Conservation (phyloP, 2,329 filamentous ascomycete genomes). For the Paraconiothyrium brasiliense region DNA sequence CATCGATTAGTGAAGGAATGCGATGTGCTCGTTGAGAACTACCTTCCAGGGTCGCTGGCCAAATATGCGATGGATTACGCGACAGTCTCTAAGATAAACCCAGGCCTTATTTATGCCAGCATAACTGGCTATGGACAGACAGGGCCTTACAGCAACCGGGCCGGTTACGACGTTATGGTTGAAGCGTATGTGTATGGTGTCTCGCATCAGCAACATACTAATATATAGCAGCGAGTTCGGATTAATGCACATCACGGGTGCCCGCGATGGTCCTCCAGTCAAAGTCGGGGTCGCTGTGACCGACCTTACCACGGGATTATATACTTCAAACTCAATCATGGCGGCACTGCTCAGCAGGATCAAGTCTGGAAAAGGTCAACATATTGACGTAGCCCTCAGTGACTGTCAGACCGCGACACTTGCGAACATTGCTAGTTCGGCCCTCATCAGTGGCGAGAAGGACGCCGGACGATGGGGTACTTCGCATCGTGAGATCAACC, state of each 20-base stretch:
- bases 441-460: slow-evolving; percentile 84
- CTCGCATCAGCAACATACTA: slow-evolving; percentile 13
- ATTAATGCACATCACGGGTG: slow-evolving; percentile 97
- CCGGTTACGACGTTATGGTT: slow-evolving; percentile 99
- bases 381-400: slow-evolving; percentile 89
- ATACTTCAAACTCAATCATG: slow-evolving; percentile 95
- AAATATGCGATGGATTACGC: slow-evolving; percentile 94
- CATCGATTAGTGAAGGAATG: slow-evolving; percentile 85
- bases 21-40: slow-evolving; percentile 96
- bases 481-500: slow-evolving; percentile 76
- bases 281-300: slow-evolving; percentile 98
- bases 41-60: slow-evolving; percentile 85
- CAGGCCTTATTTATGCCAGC: slow-evolving; percentile 88
- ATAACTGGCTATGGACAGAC: slow-evolving; percentile 98
- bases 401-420: slow-evolving; percentile 96
- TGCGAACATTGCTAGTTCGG: slow-evolving; percentile 94
- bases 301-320: slow-evolving; percentile 92
- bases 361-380: slow-evolving; percentile 82
- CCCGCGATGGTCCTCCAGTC: slow-evolving; percentile 86
- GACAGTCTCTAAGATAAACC: slow-evolving; percentile 82
- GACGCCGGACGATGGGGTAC: slow-evolving; percentile 95
- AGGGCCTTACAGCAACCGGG: slow-evolving; percentile 84
- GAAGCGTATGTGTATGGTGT: slow-evolving; percentile 68
- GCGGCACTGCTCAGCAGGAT: slow-evolving; percentile 82
- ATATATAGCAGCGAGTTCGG: slow-evolving; percentile 74